Evolutionary conservation across 2,329 filamentous ascomycete genomes (phyloP), one percentile per base, ranked within the genome.

Genomic region (Arthrobotrys pseudoclavata): DNA sequence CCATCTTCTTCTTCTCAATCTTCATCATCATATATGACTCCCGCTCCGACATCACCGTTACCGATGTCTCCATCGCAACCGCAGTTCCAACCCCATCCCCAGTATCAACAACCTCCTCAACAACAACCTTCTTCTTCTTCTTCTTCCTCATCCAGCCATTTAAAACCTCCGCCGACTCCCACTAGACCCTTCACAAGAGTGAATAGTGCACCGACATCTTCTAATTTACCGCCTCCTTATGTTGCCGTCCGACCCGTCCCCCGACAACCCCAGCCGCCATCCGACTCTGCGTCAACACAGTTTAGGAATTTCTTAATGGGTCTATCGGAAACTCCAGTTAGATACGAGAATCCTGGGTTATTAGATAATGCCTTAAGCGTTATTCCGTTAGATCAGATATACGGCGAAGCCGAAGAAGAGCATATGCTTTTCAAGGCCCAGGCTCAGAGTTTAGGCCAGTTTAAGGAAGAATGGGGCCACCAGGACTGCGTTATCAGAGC

Each of bases 401-500:
- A 98, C 84, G 88, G 91, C 80, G 94, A 97, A 83, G 96, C 96
- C 64, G 94, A 98, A 83, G 95, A 98, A 83, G 94, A 98, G 84
- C 90, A 89, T 80, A 93, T 97, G 83, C 90, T 97, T 31, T 86
- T 97, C 81, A 90, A 92, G 82, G 96, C 93, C 37, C 91, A 97
- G 84, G 95, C 95, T 34, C 92, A 92, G 83, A 97, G 93, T 80
- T 90, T 97, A 85, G 92, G 92, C 20, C 89, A 92, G 70, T 92
- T 91, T 69, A 91, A 92, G 83, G 89, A 94, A 1, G 91, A 94
- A 86, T 98, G 95, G 95, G 95, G 94, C 71, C 97, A 98, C 83
- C 95, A 98, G 84, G 96, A 99, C 85, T 99, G 95, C 84, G 93
- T 97, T 69, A 91, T 98, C 82, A 89, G 92, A 80, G 93, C 95